A percentile compares a stretch with the other conserved stretches of the same genome.
phyloP scores from a whole-genome alignment of 2,329 filamentous ascomycete species.

The Aspergillus sp. region DNA sequence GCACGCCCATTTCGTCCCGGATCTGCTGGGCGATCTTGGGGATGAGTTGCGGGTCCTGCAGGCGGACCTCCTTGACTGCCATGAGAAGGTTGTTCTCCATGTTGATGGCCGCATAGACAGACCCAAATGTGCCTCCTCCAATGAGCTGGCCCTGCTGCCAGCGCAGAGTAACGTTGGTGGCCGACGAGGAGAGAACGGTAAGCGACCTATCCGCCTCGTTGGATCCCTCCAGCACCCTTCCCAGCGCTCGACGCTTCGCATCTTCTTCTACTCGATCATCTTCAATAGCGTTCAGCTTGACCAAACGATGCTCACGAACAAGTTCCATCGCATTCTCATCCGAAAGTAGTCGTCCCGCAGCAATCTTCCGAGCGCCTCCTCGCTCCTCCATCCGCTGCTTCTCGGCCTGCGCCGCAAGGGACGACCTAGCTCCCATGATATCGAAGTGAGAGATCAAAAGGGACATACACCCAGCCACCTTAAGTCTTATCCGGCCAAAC shows the following conservation, averaged over 20 bases:
- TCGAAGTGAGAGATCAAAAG: slow-evolving; percentile 96
- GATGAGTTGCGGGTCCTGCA: slow-evolving; percentile 93
- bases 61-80: slow-evolving; percentile 96
- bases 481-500: slow-evolving; percentile 70
- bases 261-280: slow-evolving; percentile 68
- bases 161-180: slow-evolving; percentile 87
- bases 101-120: slow-evolving; percentile 95
- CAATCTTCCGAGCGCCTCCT: slow-evolving; percentile 65
- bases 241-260: slow-evolving; percentile 75
- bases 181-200: slow-evolving; percentile 84
- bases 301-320: slow-evolving; percentile 65
- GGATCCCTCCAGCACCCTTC: slow-evolving; percentile 82
- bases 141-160: slow-evolving; percentile 99
- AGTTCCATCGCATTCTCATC: slow-evolving; percentile 76
- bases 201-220: slow-evolving; percentile 94
- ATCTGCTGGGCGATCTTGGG: slow-evolving; percentile 91
- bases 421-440: slow-evolving; percentile 95
- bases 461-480: slow-evolving; percentile 96
- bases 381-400: slow-evolving; percentile 77
- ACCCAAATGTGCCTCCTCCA: slow-evolving; percentile 92
- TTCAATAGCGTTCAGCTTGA: slow-evolving; percentile 67
- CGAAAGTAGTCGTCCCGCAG: slow-evolving; percentile 62
- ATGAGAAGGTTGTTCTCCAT: slow-evolving; percentile 91
- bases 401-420: slow-evolving; percentile 85
- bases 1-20: slow-evolving; percentile 89